Evolutionary conservation across 495 filamentous ascomycete species (phyloP).

Genomic region (Hypomontagnella submonticulosa): DNA sequence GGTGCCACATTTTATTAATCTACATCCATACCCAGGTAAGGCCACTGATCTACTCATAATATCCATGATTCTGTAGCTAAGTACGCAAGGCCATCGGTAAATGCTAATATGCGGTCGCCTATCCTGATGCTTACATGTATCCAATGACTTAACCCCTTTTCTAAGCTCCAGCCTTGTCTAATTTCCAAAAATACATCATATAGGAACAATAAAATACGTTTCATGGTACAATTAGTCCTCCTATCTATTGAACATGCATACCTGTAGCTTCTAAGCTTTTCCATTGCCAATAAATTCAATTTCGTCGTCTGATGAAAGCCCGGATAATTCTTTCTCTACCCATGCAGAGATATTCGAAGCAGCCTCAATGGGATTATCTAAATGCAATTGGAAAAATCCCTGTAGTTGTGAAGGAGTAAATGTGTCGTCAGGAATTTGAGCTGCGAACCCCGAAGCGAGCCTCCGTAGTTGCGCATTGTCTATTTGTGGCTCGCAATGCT

Average conservation of each 20-base stretch:
- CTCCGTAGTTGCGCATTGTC: constrained; percentile 48
- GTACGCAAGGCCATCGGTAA: too few relatives aligned
- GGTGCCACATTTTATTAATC: too few relatives aligned
- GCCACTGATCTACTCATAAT: too few relatives aligned
- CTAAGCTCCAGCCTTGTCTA: neutral
- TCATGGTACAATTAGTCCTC: neutral
- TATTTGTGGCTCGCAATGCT: constrained; percentile 24
- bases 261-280: constrained; percentile 23
- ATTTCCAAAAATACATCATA: constrained; percentile 1
- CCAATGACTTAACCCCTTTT: too few relatives aligned
- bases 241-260: constrained; percentile 22
- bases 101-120: too few relatives aligned
- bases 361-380: constrained; percentile 63
- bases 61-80: too few relatives aligned
- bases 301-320: constrained; percentile 39
- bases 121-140: too few relatives aligned
- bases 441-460: constrained; percentile 63
- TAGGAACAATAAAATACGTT: neutral
- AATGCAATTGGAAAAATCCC: constrained; percentile 67
- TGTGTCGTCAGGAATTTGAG: constrained; percentile 60
- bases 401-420: constrained; percentile 78
- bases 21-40: too few relatives aligned
- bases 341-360: constrained; percentile 58
- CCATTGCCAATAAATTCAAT: constrained; percentile 47
- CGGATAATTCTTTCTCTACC: constrained; percentile 54